phyloP scores from a whole-genome alignment of 2,329 filamentous ascomycete species.

The Pseudogymnoascus sp. region DNA sequence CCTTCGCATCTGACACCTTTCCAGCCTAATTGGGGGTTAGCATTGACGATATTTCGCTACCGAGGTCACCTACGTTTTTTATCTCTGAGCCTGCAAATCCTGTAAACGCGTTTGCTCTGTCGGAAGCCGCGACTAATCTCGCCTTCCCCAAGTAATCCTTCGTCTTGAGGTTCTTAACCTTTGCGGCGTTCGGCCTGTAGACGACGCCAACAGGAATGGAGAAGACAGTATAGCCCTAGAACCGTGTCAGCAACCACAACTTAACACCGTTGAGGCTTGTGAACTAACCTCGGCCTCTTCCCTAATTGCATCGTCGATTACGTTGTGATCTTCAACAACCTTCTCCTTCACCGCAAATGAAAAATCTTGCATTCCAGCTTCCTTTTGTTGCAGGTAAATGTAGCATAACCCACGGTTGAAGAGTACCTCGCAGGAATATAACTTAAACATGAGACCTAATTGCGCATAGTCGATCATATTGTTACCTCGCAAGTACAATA shows the following conservation, averaged over 20 bases:
- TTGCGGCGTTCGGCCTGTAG: constrained; percentile 92
- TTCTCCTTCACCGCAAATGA: constrained; percentile 91
- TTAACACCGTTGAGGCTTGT: background rate
- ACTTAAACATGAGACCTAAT: constrained; percentile 86
- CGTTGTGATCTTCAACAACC: constrained; percentile 90
- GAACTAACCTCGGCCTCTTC: constrained; percentile 77
- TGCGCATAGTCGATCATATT: constrained; percentile 98
- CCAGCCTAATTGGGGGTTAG: constrained; percentile 37
- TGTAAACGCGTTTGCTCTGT: constrained; percentile 72
- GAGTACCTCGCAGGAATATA: constrained; percentile 94
- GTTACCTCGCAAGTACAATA: constrained; percentile 90
- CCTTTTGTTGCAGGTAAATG: constrained; percentile 90
- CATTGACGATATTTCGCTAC: constrained; percentile 8
- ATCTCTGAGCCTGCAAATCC: constrained; percentile 75
- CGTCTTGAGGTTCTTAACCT: constrained; percentile 95
- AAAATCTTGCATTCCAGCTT: constrained; percentile 85
- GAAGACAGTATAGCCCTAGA: constrained; percentile 92
- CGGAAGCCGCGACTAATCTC: constrained; percentile 82
- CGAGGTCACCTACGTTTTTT: constrained; percentile 54
- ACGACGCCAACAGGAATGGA: constrained; percentile 94
- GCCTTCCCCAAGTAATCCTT: constrained; percentile 98
- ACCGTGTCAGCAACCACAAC: constrained; percentile 19
- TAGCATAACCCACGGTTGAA: constrained; percentile 98
- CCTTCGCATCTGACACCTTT: constrained; percentile 50
- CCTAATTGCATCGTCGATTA: constrained; percentile 93